Evolutionary conservation across 352 stramenopile genomes (phyloP).

Genomic region (Thraustotheca clavata): DNA sequence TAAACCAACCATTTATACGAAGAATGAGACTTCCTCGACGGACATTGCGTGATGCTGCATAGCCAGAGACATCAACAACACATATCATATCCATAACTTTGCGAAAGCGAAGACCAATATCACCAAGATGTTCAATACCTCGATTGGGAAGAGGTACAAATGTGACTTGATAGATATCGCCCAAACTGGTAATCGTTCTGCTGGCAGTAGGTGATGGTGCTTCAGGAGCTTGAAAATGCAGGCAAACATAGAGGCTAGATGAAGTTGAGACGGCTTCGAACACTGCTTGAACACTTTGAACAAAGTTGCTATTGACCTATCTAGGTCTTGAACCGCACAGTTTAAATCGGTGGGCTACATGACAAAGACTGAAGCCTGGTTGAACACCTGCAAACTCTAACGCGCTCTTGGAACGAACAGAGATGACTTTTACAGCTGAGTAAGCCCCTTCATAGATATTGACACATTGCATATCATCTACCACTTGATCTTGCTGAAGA

Average conservation of each 20-base stretch:
- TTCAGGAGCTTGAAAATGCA: neutral
- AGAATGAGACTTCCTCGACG: conserved; percentile 2
- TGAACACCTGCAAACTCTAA: neutral
- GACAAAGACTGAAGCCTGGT: conserved; percentile 5
- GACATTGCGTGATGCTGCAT: neutral
- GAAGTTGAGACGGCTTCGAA: neutral
- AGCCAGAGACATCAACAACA: neutral
- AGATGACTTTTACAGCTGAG: neutral
- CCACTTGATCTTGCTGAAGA: too few species aligned
- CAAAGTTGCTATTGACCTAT: neutral
- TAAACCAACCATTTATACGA: conserved; percentile 8
- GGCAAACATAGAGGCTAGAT: neutral
- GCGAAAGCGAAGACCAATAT: conserved; percentile 2
- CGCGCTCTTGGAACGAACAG: neutral
- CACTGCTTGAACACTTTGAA: conserved; percentile 1
- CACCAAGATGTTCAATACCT: neutral
- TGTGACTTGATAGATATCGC: conserved; percentile 17
- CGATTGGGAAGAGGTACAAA: neutral
- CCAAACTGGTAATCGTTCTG: neutral
- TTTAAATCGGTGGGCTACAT: neutral
- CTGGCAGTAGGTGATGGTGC: neutral
- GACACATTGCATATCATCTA: too few species aligned
- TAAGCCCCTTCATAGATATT: too few species aligned
- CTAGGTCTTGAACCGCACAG: neutral
- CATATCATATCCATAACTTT: conserved; percentile 16